Conservation (phyloP, 202 grass and related monocot genomes). For the Setaria viridis region DNA sequence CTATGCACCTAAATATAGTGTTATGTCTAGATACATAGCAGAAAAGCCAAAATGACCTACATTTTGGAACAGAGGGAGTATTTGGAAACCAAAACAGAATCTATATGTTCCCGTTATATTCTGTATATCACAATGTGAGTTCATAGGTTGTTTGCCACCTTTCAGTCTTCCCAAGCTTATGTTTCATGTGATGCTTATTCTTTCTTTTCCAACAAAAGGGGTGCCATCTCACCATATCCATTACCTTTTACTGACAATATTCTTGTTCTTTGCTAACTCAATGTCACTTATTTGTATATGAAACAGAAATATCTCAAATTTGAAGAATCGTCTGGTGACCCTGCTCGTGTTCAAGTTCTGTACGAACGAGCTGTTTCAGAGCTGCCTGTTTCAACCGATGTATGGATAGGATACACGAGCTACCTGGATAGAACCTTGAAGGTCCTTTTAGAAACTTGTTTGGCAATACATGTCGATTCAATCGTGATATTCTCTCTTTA, state of each 20-base stretch:
- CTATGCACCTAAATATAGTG: too few relatives aligned
- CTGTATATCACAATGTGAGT: background rate
- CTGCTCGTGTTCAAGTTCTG: constrained; percentile 85
- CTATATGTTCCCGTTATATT: background rate
- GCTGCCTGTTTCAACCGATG: constrained; percentile 80
- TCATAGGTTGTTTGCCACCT: constrained; percentile 31
- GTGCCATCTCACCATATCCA: background rate
- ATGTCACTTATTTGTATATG: background rate
- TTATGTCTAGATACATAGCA: too few relatives aligned
- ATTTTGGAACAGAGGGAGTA: background rate
- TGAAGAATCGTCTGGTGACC: constrained; percentile 81
- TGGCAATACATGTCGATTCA: constrained; percentile 20
- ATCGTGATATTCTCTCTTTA: constrained; percentile 24
- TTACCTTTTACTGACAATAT: constrained; percentile 2
- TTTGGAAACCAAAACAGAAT: constrained; percentile 6
- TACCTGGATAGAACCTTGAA: constrained; percentile 86
- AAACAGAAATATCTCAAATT: constrained; percentile 96
- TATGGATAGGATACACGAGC: constrained; percentile 84
- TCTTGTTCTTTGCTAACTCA: constrained; percentile 29
- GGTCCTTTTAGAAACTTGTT: constrained; percentile 53
- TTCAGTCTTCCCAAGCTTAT: constrained; percentile 5
- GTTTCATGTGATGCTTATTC: background rate
- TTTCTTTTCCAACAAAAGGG: background rate
- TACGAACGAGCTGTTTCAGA: constrained; percentile 87
- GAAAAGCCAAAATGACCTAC: too few relatives aligned